phyloP scores from a whole-genome alignment of 2,329 filamentous ascomycete genomes.

The Daldinia eschscholtzii region DNA sequence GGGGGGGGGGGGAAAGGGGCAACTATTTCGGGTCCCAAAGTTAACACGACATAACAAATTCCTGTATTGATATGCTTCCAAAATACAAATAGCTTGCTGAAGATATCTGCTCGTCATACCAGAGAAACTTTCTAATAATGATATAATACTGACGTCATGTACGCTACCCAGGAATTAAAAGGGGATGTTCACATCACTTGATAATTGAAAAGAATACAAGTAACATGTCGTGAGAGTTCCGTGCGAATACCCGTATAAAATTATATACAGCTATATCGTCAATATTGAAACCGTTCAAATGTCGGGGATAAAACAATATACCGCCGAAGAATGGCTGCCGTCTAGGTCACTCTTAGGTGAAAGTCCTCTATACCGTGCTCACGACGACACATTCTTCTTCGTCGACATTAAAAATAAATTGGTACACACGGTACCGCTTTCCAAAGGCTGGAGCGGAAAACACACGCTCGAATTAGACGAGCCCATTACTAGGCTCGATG shows the following conservation, averaged over 20 bases:
- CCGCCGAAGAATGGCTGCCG: constrained; percentile 46
- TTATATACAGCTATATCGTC: background rate
- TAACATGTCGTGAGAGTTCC: too few species aligned
- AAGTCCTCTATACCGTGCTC: constrained; percentile 46
- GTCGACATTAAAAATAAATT: constrained; percentile 47
- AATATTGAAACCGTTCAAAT: background rate
- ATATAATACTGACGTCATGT: constrained; percentile 7
- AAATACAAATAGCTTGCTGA: background rate
- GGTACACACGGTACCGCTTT: constrained; percentile 41
- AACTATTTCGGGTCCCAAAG: background rate
- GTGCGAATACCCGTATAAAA: too few species aligned
- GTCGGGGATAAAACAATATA: constrained; percentile 33
- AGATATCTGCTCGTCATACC: background rate
- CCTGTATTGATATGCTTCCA: background rate
- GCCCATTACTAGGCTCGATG: background rate
- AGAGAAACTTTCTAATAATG: background rate
- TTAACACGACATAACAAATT: background rate
- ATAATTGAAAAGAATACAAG: background rate
- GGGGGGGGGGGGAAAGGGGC: too few species aligned
- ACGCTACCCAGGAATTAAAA: background rate
- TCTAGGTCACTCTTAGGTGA: constrained; percentile 44
- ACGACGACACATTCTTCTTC: constrained; percentile 47
- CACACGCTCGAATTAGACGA: background rate
- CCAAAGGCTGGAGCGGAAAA: constrained; percentile 37
- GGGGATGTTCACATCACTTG: background rate